Conservation (phyloP, 2,329 filamentous ascomycete species). For the Thermomyces lanuginosus region DNA sequence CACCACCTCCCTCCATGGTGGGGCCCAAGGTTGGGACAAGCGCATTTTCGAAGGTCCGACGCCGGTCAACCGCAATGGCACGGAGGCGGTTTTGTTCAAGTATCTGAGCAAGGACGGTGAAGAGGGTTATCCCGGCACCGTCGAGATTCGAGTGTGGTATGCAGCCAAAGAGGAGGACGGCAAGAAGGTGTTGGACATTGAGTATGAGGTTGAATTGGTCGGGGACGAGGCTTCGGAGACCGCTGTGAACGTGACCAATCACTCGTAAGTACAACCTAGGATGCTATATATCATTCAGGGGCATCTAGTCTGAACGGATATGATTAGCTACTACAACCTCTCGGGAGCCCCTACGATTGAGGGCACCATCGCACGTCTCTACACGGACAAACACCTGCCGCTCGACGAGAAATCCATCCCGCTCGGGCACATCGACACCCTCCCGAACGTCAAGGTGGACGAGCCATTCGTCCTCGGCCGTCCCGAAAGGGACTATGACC, state of each 20-base stretch:
- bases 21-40: slow-evolving; percentile 62
- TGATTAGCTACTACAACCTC: slow-evolving; percentile 51
- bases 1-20: slow-evolving; percentile 56
- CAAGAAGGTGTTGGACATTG: slow-evolving; percentile 60
- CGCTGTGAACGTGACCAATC: slow-evolving; percentile 83
- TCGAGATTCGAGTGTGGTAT: slow-evolving; percentile 65
- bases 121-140: slow-evolving; percentile 75
- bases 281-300: not conserved
- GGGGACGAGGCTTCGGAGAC: slow-evolving; percentile 71
- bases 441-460: slow-evolving; percentile 46
- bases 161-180: slow-evolving; percentile 53
- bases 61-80: slow-evolving; percentile 39
- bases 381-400: slow-evolving; percentile 51
- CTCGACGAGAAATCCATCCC: slow-evolving; percentile 62
- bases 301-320: not conserved
- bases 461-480: slow-evolving; percentile 57
- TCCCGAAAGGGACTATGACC: slow-evolving; percentile 60
- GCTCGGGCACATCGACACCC: slow-evolving; percentile 48
- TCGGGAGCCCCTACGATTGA: slow-evolving; percentile 40
- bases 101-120: slow-evolving; percentile 62
- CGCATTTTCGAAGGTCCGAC: slow-evolving; percentile 57
- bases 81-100: slow-evolving; percentile 50
- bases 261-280: slow-evolving; percentile 45
- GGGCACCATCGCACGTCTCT: slow-evolving; percentile 44
- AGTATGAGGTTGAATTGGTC: slow-evolving; percentile 75